phyloP scores from a whole-genome alignment of 2,329 filamentous ascomycete species.

The Calonectria pauciramosa region DNA sequence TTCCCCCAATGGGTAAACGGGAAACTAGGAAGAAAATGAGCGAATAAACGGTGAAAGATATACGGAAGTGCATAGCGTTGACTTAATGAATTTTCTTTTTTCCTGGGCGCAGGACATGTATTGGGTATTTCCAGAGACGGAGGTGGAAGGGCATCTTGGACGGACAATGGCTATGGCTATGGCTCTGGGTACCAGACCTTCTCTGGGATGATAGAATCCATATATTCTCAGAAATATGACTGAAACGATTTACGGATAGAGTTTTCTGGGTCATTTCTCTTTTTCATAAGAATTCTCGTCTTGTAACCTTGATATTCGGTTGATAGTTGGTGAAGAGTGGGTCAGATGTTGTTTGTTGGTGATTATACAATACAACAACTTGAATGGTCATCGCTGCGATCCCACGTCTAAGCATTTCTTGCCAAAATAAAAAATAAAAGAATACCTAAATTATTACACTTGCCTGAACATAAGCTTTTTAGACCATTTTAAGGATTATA shows the following conservation, averaged over 20 bases:
- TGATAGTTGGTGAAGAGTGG: background rate
- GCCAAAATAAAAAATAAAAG: background rate
- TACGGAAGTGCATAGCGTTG: slow-evolving; percentile 29
- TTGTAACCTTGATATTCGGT: background rate
- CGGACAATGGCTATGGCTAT: slow-evolving; percentile 12
- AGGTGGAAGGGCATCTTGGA: slow-evolving; percentile 15
- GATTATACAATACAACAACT: no score
- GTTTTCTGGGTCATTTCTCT: background rate
- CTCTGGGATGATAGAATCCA: slow-evolving; percentile 19
- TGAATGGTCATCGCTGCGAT: no score
- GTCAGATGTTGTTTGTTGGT: background rate
- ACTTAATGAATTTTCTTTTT: slow-evolving; percentile 18
- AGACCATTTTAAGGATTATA: background rate
- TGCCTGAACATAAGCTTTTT: background rate
- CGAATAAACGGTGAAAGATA: slow-evolving; percentile 12
- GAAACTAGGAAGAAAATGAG: background rate
- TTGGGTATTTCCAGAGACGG: slow-evolving; percentile 18
- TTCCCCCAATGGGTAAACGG: background rate
- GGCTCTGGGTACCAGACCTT: slow-evolving; percentile 6
- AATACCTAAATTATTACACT: background rate
- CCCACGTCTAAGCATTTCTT: no score
- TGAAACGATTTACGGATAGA: slow-evolving; percentile 22
- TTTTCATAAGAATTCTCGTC: background rate
- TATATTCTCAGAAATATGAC: slow-evolving; percentile 11
- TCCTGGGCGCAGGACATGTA: slow-evolving; percentile 18